phyloP scores from a whole-genome alignment of 2,329 filamentous ascomycete species.

The Claviceps citrina region DNA sequence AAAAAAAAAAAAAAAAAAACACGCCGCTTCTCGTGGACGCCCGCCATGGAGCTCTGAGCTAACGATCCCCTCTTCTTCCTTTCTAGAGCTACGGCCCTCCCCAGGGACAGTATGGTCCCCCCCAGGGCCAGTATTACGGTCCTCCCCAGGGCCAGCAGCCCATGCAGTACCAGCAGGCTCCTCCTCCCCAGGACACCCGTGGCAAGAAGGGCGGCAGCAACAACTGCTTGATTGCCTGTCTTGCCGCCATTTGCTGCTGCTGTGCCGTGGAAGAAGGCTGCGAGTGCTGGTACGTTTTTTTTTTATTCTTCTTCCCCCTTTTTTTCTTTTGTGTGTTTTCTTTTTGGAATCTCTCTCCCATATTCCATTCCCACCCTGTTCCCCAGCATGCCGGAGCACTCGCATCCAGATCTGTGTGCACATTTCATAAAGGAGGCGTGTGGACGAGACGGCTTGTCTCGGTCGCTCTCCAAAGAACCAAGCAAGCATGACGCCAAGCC shows the following conservation, averaged over 20 bases:
- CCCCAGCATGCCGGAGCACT: no score
- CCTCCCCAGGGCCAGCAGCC: slow-evolving; percentile 23
- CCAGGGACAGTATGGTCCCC: slow-evolving; percentile 18
- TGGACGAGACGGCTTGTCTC: no score
- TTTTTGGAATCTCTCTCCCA: no score
- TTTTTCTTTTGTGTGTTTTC: neutral
- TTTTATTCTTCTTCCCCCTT: no score
- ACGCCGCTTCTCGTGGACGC: no score
- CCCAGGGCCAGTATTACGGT: slow-evolving; percentile 18
- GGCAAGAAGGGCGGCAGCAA: slow-evolving; percentile 19
- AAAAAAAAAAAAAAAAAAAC: neutral
- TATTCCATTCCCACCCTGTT: no score
- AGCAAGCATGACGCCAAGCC: no score
- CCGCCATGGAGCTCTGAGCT: no score
- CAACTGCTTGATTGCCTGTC: slow-evolving; percentile 30
- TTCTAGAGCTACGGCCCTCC: slow-evolving; percentile 17
- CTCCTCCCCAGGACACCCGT: slow-evolving; percentile 16
- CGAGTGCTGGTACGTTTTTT: slow-evolving; percentile 29
- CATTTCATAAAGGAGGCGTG: no score
- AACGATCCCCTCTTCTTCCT: neutral
- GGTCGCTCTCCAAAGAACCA: no score
- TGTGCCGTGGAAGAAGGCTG: slow-evolving; percentile 34
- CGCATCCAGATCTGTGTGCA: no score
- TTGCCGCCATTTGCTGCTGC: slow-evolving; percentile 35
- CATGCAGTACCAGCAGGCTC: slow-evolving; percentile 29